phyloP scores from a whole-genome alignment of 352 stramenopile genomes.

The Pythium myriotylum region DNA sequence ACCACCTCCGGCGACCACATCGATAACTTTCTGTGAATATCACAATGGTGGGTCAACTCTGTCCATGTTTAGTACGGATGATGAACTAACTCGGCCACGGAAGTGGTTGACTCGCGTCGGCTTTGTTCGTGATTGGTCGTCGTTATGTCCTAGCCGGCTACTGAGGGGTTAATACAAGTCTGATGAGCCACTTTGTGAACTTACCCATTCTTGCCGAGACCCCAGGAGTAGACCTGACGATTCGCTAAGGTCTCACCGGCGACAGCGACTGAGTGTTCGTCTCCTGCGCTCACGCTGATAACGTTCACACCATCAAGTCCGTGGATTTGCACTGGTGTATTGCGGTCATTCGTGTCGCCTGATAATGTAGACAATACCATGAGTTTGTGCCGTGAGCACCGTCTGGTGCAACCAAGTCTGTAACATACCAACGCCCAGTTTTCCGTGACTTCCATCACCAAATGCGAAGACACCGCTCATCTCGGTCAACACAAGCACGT shows the following conservation, averaged over 20 bases:
- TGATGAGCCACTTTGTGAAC: too few relatives aligned
- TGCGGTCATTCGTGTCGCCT: slow-evolving; percentile 50
- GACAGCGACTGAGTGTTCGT: slow-evolving; percentile 70
- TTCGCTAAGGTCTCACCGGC: slow-evolving; percentile 60
- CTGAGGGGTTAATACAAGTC: too few relatives aligned
- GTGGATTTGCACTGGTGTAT: slow-evolving; percentile 41
- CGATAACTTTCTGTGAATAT: slow-evolving; percentile 67
- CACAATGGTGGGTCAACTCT: background rate
- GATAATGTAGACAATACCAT: background rate
- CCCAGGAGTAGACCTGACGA: slow-evolving; percentile 84
- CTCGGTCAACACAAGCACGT: slow-evolving; percentile 76
- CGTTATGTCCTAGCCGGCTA: slow-evolving; percentile 71
- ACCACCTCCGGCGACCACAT: slow-evolving; percentile 47
- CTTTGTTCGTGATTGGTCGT: slow-evolving; percentile 51
- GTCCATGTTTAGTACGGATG: background rate
- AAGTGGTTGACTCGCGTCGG: slow-evolving; percentile 77
- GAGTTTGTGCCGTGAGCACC: background rate
- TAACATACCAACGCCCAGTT: slow-evolving; percentile 57
- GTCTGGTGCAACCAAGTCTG: background rate
- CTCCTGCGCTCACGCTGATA: slow-evolving; percentile 57
- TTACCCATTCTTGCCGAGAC: slow-evolving; percentile 64
- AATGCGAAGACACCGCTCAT: slow-evolving; percentile 70
- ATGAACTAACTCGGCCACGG: slow-evolving; percentile 45
- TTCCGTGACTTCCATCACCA: slow-evolving; percentile 60
- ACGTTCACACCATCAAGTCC: slow-evolving; percentile 59